A percentile compares a stretch with the other conserved stretches of the same genome.
phyloP scores from a whole-genome alignment of 2,329 filamentous ascomycete genomes.

The Epichloe elymi region DNA sequence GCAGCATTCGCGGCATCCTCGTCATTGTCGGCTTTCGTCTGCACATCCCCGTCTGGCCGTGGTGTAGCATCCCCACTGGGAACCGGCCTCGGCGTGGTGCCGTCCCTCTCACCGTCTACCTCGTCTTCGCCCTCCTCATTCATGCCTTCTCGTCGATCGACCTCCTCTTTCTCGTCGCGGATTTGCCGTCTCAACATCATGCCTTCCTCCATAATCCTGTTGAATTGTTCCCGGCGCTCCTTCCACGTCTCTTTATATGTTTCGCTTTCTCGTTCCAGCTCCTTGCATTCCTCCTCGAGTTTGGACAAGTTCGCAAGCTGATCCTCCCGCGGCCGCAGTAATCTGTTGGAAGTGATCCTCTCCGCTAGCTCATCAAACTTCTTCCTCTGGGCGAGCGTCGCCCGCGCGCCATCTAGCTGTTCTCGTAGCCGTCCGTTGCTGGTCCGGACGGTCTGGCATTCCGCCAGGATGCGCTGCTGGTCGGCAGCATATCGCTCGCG shows the following conservation, averaged over 20 bases:
- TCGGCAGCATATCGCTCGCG: constrained; percentile 72
- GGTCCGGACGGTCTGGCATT: constrained; percentile 64
- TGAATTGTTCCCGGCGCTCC: constrained; percentile 77
- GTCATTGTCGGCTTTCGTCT: constrained; percentile 8
- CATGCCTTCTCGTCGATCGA: constrained; percentile 77
- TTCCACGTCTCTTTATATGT: constrained; percentile 74
- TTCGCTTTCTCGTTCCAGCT: constrained; percentile 72
- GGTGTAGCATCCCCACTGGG: constrained; percentile 39
- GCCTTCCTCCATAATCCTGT: constrained; percentile 80
- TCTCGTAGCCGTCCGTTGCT: constrained; percentile 58
- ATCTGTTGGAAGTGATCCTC: constrained; percentile 68
- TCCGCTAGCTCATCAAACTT: constrained; percentile 80
- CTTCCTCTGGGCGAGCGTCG: constrained; percentile 64
- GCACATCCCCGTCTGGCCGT: constrained; percentile 28
- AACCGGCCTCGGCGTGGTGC: constrained; percentile 36
- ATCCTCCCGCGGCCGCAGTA: constrained; percentile 73
- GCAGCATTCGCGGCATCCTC: background rate
- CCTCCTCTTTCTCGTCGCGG: constrained; percentile 89
- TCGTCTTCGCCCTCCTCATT: constrained; percentile 52
- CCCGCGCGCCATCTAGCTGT: constrained; percentile 66
- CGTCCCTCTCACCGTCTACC: constrained; percentile 31
- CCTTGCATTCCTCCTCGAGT: constrained; percentile 75
- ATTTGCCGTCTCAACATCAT: constrained; percentile 74
- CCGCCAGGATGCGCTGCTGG: constrained; percentile 64
- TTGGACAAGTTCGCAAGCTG: constrained; percentile 66